phyloP scores from a whole-genome alignment of 176 grass and related monocot genomes.

The Lolium perenne region DNA sequence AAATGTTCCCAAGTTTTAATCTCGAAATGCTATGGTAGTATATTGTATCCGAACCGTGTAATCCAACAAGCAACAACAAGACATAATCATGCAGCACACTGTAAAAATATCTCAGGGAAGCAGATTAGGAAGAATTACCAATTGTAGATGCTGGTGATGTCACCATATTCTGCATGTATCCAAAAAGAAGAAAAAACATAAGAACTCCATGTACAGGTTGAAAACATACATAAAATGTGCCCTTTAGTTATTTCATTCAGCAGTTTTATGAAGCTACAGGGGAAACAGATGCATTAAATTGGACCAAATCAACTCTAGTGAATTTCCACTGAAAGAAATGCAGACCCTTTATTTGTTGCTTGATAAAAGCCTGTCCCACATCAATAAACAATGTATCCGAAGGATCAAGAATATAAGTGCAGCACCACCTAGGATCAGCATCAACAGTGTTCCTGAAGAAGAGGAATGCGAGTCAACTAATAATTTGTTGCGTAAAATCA shows the following conservation, averaged over 20 bases:
- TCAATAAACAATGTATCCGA: slow-evolving; percentile 93
- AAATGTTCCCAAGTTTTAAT: slow-evolving; percentile 3
- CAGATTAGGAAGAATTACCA: slow-evolving; percentile 67
- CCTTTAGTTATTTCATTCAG: slow-evolving; percentile 20
- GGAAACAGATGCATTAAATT: not conserved
- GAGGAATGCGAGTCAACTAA: slow-evolving; percentile 35
- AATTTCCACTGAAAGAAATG: slow-evolving; percentile 34
- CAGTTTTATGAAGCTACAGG: slow-evolving; percentile 31
- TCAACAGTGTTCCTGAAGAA: slow-evolving; percentile 94
- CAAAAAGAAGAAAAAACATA: slow-evolving; percentile 39
- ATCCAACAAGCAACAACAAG: slow-evolving; percentile 31
- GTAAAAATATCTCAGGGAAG: slow-evolving; percentile 24
- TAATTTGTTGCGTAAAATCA: slow-evolving; percentile 20
- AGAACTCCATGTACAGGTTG: slow-evolving; percentile 21
- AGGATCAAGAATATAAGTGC: slow-evolving; percentile 97
- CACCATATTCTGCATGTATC: slow-evolving; percentile 81
- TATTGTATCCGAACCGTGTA: not conserved
- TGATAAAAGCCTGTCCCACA: slow-evolving; percentile 90
- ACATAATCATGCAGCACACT: not conserved
- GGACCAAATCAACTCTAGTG: slow-evolving; percentile 32
- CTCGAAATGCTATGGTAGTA: slow-evolving; percentile 13
- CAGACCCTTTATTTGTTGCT: slow-evolving; percentile 79
- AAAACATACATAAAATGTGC: slow-evolving; percentile 40
- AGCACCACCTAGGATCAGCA: slow-evolving; percentile 85
- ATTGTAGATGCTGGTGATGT: slow-evolving; percentile 92